Conservation (phyloP, 1,284 basidiomycete genomes). For the Heterobasidion annosum region DNA sequence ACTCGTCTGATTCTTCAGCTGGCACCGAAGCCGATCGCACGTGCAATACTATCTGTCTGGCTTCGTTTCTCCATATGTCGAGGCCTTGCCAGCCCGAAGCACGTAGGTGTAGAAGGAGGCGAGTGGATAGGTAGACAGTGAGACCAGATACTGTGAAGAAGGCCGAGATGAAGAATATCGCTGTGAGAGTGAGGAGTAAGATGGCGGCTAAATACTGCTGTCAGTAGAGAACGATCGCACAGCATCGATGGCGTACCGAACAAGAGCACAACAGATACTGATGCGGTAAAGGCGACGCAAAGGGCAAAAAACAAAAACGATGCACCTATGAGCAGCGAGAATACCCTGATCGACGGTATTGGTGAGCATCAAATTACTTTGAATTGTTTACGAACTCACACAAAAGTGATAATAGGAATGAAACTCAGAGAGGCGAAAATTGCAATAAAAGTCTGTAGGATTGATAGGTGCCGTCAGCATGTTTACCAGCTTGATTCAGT, state of each 20-base stretch:
- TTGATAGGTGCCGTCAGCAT: too few species aligned
- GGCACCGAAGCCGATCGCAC: neutral
- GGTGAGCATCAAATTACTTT: neutral
- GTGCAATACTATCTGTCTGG: slow-evolving; percentile 11
- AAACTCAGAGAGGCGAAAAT: slow-evolving; percentile 19
- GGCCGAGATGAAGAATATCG: slow-evolving; percentile 12
- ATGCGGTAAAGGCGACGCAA: slow-evolving; percentile 11
- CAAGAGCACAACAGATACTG: slow-evolving; percentile 15
- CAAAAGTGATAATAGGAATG: slow-evolving; percentile 24
- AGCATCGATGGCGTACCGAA: slow-evolving; percentile 15
- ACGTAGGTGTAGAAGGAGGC: slow-evolving; percentile 22
- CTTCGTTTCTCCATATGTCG: slow-evolving; percentile 26
- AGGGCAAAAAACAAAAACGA: slow-evolving; percentile 20
- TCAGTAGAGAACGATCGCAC: neutral
- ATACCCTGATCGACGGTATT: slow-evolving; percentile 12
- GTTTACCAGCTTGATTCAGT: too few species aligned
- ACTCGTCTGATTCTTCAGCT: neutral
- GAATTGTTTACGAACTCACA: slow-evolving; percentile 15
- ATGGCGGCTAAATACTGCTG: slow-evolving; percentile 5
- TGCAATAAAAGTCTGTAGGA: slow-evolving; percentile 20
- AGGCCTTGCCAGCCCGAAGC: slow-evolving; percentile 25
- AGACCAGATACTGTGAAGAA: slow-evolving; percentile 18
- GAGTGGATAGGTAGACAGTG: slow-evolving; percentile 22
- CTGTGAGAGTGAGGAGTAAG: slow-evolving; percentile 9
- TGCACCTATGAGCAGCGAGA: slow-evolving; percentile 22